A percentile compares a stretch with the other conserved stretches of the same genome.
Evolutionary conservation across 2,329 filamentous ascomycete genomes (phyloP).

Genomic region (Talaromyces funiculosus): DNA sequence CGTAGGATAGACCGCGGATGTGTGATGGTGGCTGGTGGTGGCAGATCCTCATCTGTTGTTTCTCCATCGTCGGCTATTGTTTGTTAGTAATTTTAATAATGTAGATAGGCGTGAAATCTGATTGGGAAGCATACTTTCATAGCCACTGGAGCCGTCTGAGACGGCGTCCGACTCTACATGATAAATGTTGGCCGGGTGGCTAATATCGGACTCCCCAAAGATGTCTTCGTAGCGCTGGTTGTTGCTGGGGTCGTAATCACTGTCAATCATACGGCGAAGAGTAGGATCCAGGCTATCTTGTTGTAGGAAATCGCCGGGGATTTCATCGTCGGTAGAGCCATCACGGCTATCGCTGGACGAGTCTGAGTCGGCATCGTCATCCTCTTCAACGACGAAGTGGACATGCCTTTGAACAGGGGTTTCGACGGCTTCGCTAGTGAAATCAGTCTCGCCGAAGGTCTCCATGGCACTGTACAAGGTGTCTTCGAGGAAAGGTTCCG

Average conservation of each 20-base stretch:
- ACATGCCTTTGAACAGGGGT: slow-evolving; percentile 57
- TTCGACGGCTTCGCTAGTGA: slow-evolving; percentile 35
- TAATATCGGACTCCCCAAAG: slow-evolving; percentile 35
- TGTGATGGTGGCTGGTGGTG: slow-evolving; percentile 43
- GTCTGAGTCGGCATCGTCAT: slow-evolving; percentile 53
- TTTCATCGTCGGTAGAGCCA: slow-evolving; percentile 50
- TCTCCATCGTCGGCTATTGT: slow-evolving; percentile 53
- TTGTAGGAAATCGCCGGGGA: slow-evolving; percentile 72
- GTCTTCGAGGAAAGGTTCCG: slow-evolving; percentile 40
- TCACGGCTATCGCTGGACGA: slow-evolving; percentile 53
- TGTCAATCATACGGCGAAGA: slow-evolving; percentile 68
- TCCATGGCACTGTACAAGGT: slow-evolving; percentile 37
- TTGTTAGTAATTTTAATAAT: slow-evolving; percentile 41
- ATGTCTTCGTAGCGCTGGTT: slow-evolving; percentile 35
- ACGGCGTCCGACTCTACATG: slow-evolving; percentile 43
- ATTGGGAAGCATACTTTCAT: slow-evolving; percentile 49
- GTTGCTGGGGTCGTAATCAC: slow-evolving; percentile 44
- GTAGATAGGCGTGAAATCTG: slow-evolving; percentile 17
- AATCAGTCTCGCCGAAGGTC: slow-evolving; percentile 32
- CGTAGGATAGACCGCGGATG: slow-evolving; percentile 48
- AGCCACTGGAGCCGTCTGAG: slow-evolving; percentile 46
- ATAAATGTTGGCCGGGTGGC: slow-evolving; percentile 37
- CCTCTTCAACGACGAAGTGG: slow-evolving; percentile 55
- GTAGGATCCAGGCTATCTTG: slow-evolving; percentile 67
- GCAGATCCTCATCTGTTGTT: slow-evolving; percentile 55